A percentile compares a stretch with the other conserved stretches of the same genome.
Evolutionary conservation across 2,329 filamentous ascomycete genomes (phyloP).

Genomic region (Penicillium sp.): DNA sequence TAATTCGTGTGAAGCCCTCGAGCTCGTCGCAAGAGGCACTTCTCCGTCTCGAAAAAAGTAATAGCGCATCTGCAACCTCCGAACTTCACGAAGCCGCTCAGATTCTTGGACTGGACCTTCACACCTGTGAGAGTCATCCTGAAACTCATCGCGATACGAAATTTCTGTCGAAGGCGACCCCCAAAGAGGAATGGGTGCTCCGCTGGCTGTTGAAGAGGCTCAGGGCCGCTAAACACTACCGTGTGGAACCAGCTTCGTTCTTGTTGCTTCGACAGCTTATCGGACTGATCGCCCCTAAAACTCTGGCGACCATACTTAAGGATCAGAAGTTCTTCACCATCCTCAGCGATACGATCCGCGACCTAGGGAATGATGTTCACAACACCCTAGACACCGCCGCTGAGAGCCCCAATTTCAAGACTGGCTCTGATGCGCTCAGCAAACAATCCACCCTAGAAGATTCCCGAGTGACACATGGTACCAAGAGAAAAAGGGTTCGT

Average conservation of each 20-base stretch:
- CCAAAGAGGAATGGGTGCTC: slow-evolving; percentile 60
- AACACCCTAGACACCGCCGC: slow-evolving; percentile 21
- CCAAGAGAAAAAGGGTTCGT: slow-evolving; percentile 35
- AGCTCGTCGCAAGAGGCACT: slow-evolving; percentile 40
- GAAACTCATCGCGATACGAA: slow-evolving; percentile 22
- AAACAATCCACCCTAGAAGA: slow-evolving; percentile 21
- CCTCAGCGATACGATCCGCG: slow-evolving; percentile 60
- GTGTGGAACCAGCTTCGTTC: slow-evolving; percentile 43
- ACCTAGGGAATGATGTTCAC: slow-evolving; percentile 38
- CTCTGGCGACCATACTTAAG: slow-evolving; percentile 63
- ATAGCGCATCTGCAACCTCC: slow-evolving; percentile 31
- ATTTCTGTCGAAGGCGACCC: slow-evolving; percentile 26
- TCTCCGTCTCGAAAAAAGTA: slow-evolving; percentile 42
- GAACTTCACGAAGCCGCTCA: slow-evolving; percentile 40
- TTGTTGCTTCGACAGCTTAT: slow-evolving; percentile 58
- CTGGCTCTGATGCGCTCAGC: slow-evolving; percentile 33
- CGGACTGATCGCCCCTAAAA: slow-evolving; percentile 63
- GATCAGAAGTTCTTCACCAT: slow-evolving; percentile 63
- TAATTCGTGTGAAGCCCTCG: slow-evolving; percentile 26
- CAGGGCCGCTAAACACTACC: slow-evolving; percentile 40
- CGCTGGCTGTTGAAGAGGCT: slow-evolving; percentile 61
- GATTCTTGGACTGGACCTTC: slow-evolving; percentile 38
- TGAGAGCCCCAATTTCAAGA: slow-evolving; percentile 23
- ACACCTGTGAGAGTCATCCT: slow-evolving; percentile 27
- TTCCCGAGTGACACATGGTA: slow-evolving; percentile 23